Evolutionary conservation across 208 protist species (phyloP).

Genomic region (Leishmania lainsoni): DNA sequence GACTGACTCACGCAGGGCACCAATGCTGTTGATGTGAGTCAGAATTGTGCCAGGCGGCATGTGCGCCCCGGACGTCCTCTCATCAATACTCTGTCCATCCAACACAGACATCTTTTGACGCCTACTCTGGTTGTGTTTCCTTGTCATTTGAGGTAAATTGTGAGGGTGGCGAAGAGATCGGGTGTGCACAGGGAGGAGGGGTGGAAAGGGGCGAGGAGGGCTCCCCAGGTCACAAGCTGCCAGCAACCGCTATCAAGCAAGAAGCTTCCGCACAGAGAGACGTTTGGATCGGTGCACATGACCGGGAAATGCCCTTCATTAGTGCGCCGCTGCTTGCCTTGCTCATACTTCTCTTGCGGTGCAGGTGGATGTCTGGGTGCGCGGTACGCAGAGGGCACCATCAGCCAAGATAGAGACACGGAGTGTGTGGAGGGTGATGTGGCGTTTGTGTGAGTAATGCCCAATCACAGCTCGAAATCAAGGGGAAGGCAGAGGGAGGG

Average conservation of each 20-base stretch:
- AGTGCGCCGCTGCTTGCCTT: no score
- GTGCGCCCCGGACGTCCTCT: background rate
- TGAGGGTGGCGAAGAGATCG: background rate
- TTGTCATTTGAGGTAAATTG: background rate
- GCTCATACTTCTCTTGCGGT: background rate
- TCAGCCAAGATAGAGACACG: background rate
- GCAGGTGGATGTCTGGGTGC: background rate
- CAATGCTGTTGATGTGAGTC: background rate
- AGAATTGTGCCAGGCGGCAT: background rate
- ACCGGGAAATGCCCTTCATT: background rate
- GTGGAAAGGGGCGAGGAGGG: background rate
- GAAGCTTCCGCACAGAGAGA: background rate
- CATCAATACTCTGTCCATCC: background rate
- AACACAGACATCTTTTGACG: background rate
- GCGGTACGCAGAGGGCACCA: background rate
- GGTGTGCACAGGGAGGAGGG: background rate
- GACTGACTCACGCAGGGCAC: background rate
- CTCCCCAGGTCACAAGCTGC: background rate
- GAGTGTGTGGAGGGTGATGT: background rate
- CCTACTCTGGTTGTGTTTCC: background rate
- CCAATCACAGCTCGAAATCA: background rate
- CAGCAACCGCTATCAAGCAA: background rate
- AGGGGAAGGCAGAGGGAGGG: background rate
- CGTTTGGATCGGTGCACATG: background rate
- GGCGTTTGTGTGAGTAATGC: background rate